These are phyloP conservation scores for Nowakowskiella sp. DNA, from an alignment of 192 early-diverging fungal genomes.

Conservation along the genomic window DNA sequence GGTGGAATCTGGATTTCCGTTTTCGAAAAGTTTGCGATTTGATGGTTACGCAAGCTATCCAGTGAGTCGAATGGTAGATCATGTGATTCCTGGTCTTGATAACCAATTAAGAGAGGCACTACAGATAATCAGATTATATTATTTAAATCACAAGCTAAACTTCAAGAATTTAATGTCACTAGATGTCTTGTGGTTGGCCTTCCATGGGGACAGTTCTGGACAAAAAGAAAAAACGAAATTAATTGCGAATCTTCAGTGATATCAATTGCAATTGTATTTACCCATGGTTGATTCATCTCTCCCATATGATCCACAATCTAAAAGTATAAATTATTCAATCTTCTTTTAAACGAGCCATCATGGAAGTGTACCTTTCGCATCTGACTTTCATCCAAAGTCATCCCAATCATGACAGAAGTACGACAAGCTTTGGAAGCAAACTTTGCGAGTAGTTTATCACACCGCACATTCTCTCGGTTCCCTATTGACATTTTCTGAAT, in stretches of 20 bases:
- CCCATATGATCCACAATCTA: slow-evolving; percentile 74
- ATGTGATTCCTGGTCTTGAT: too few relatives aligned
- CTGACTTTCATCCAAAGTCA: slow-evolving; percentile 53
- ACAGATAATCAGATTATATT: too few relatives aligned
- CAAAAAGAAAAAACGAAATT: neutral
- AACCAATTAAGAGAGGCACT: too few relatives aligned
- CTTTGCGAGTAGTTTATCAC: slow-evolving; percentile 57
- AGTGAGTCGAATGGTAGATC: too few relatives aligned
- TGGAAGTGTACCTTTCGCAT: slow-evolving; percentile 57
- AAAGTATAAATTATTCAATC: slow-evolving; percentile 3
- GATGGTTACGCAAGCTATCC: too few relatives aligned
- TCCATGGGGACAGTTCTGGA: slow-evolving; percentile 91
- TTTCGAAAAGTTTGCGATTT: too few relatives aligned
- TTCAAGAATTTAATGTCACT: too few relatives aligned
- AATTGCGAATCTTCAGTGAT: neutral
- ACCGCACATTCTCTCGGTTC: slow-evolving; percentile 37
- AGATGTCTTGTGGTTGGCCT: slow-evolving; percentile 91
- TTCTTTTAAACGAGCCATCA: neutral
- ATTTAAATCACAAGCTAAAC: too few relatives aligned
- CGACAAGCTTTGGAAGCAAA: slow-evolving; percentile 91
- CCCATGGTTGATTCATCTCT: slow-evolving; percentile 87
- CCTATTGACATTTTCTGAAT: slow-evolving; percentile 31
- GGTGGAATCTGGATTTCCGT: too few relatives aligned
- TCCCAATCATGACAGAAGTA: slow-evolving; percentile 87
- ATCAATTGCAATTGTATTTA: slow-evolving; percentile 13